Evolutionary conservation across 352 stramenopile genomes (phyloP), one percentile per base, ranked within the genome.

Genomic region (Pythium vanterpoolii): DNA sequence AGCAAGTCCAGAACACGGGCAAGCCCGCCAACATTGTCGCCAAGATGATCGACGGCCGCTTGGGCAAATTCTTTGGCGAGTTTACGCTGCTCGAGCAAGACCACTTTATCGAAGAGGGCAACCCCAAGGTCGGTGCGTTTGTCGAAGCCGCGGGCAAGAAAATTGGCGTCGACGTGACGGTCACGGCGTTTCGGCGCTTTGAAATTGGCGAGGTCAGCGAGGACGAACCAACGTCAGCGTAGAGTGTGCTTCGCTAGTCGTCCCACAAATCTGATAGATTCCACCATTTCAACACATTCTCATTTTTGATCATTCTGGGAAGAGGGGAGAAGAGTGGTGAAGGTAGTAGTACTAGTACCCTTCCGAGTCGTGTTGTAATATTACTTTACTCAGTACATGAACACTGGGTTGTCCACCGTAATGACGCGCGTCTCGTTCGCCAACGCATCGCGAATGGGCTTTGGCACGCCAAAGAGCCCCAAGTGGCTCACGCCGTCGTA

Each of bases 361-460:
- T 16, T 34, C 16, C 30, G 26, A 51, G 27, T 34, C 14, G 21
- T 28, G 44, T 51, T 16, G 39, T 46, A 43, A 31, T 48, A 45
- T 45, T 57, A 43, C 34, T 42, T 55, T 65, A 51, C 28, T 93
- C 87, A 98, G 74, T 87, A 97, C 93, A 98, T 98, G 77, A 98
- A 98, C 48, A 98, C 83, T 42, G 95, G 95, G 79, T 98, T 98
- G 53, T 94, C 93, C 43, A 96, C 81, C 24, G 95, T 98, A 77
- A 98, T 98, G 62, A 98, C 83, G 61, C 95, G 86, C 54, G 76
- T 87, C 74, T 98, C 95, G 30, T 62, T 74, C 54, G 83, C 82
- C 46, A 98, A 70, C 23, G 81, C 71, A 65, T 95, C 84, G 50
- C 95, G 86, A 45, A 98, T 81, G 38, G 85, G 74, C 77, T 98